phyloP scores from a whole-genome alignment of 2,329 filamentous ascomycete species.

The Microdochium trichocladiopsis region DNA sequence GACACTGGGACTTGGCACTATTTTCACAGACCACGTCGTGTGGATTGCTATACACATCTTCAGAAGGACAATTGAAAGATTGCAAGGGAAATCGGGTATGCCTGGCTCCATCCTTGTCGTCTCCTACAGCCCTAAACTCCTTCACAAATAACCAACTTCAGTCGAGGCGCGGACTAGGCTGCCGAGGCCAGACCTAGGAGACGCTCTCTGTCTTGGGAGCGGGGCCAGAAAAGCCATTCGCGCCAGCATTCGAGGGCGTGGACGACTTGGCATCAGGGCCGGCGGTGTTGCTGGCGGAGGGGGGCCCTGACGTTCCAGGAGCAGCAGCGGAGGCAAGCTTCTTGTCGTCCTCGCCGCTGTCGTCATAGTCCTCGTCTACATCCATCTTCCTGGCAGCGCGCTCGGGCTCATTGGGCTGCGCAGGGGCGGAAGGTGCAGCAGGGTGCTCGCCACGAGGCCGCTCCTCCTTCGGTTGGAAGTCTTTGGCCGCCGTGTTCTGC shows the following conservation, averaged over 20 bases:
- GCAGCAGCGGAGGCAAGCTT: constrained; percentile 39
- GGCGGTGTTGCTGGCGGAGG: constrained; percentile 30
- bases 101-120: not conserved
- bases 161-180: too few relatives aligned
- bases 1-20: not conserved
- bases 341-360: constrained; percentile 83
- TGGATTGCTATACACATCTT: not conserved
- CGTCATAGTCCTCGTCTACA: constrained; percentile 95
- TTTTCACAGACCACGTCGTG: not conserved
- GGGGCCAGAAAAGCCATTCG: constrained; percentile 40
- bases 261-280: constrained; percentile 40
- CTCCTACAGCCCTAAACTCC: not conserved
- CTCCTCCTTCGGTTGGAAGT: constrained; percentile 47
- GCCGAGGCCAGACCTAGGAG: not conserved
- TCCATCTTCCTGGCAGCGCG: constrained; percentile 89
- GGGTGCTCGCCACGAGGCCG: constrained; percentile 40
- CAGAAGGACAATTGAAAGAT: not conserved
- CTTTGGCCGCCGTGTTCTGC: constrained; percentile 41
- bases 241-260: constrained; percentile 37
- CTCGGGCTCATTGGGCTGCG: constrained; percentile 64
- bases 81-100: not conserved
- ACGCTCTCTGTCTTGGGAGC: constrained; percentile 38
- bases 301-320: constrained; percentile 23
- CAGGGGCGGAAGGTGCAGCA: constrained; percentile 33
- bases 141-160: not conserved